These are phyloP conservation scores for Yarrowia sp. DNA, from an alignment of 805 yeast species.

Conservation along the genomic window DNA sequence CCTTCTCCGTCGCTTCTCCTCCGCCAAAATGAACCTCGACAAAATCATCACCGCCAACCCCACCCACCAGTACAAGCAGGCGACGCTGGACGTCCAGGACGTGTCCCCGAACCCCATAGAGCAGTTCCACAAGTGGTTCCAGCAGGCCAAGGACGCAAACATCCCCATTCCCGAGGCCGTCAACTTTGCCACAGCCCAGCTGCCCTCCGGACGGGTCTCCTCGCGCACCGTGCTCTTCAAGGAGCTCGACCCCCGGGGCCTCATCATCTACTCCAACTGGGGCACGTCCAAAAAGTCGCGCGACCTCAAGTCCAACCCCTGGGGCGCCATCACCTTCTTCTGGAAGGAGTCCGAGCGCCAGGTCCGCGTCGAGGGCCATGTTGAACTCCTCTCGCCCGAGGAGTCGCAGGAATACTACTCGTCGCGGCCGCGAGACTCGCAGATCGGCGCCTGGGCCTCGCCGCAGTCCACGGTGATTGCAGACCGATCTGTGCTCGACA, in stretches of 20 bases:
- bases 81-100: constrained; percentile 53
- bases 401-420: constrained; percentile 74
- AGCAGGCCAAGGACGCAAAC: constrained; percentile 58
- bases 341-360: constrained; percentile 92
- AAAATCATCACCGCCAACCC: constrained; percentile 63
- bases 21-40: constrained; percentile 6
- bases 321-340: constrained; percentile 82
- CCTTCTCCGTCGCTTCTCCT: background rate
- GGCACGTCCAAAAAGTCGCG: constrained; percentile 74
- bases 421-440: constrained; percentile 89
- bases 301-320: constrained; percentile 69
- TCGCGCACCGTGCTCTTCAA: constrained; percentile 82
- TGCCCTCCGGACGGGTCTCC: constrained; percentile 89
- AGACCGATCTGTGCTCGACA: constrained; percentile 63
- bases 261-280: constrained; percentile 90
- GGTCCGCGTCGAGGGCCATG: constrained; percentile 85
- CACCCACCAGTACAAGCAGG: constrained; percentile 82
- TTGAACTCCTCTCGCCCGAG: constrained; percentile 70
- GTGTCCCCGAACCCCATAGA: constrained; percentile 60
- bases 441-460: constrained; percentile 95
- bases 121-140: constrained; percentile 84
- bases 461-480: constrained; percentile 71
- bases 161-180: constrained; percentile 76
- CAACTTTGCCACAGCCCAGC: constrained; percentile 82
- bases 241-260: constrained; percentile 82